Conservation (phyloP, 2,329 filamentous ascomycete genomes). For the Alternaria postmessia region DNA sequence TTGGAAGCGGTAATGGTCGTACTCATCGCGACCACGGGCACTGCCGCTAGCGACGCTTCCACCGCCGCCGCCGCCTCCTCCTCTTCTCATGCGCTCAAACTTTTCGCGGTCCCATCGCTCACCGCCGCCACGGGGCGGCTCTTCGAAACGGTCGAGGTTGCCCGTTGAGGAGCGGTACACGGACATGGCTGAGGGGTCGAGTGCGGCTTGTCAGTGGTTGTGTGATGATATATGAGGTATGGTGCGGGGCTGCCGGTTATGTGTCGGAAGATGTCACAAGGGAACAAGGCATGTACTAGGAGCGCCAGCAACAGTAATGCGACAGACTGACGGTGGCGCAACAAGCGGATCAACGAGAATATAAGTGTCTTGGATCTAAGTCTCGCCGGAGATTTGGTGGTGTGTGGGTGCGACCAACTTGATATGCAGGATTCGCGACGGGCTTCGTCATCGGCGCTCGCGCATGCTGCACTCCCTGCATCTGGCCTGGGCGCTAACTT, state of each 20-base stretch:
- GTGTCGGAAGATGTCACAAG: conserved; percentile 12
- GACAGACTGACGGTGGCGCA: conserved; percentile 7
- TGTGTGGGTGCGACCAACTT: conserved; percentile 36
- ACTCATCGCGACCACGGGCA: conserved; percentile 41
- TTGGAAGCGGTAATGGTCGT: conserved; percentile 51
- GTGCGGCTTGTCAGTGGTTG: conserved; percentile 9
- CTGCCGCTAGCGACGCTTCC: conserved; percentile 14
- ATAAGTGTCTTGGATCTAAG: conserved; percentile 21
- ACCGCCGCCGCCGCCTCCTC: conserved; percentile 1
- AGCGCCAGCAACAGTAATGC: conserved; percentile 6
- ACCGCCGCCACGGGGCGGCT: conserved; percentile 39
- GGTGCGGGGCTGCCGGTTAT: conserved; percentile 30
- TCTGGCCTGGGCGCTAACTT: conserved; percentile 18
- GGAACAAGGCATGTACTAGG: conserved; percentile 3
- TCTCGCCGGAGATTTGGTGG: conserved; percentile 16
- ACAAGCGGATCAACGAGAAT: conserved; percentile 20
- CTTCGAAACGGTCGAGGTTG: conserved; percentile 54
- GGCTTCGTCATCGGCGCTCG: conserved; percentile 42
- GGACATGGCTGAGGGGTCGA: conserved; percentile 31
- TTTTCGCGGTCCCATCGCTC: conserved; percentile 61
- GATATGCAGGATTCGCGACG: conserved; percentile 21
- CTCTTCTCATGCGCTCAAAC: conserved; percentile 56
- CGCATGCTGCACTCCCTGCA: conserved; percentile 15
- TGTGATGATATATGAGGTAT: conserved; percentile 17
- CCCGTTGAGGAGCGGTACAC: conserved; percentile 52